A percentile compares a stretch with the other conserved stretches of the same genome.
Evolutionary conservation across 1,139 yeast genomes (phyloP).

Genomic region (Candida sanyaensis): DNA sequence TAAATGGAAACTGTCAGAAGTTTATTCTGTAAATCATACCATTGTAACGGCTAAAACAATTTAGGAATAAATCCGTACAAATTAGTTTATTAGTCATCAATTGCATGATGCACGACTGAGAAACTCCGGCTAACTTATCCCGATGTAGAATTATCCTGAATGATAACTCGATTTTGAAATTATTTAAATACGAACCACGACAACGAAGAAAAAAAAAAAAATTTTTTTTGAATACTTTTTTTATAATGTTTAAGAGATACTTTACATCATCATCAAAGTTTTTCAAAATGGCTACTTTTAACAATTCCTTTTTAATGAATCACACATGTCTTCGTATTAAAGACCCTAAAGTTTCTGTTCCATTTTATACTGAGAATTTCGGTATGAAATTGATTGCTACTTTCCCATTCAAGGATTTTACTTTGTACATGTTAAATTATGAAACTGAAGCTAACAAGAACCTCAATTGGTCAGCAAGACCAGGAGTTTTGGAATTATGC

Average conservation of each 20-base stretch:
- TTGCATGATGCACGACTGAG: background rate
- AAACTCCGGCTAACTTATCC: background rate
- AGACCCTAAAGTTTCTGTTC: slow-evolving; percentile 72
- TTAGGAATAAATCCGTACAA: too few relatives aligned
- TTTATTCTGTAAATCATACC: background rate
- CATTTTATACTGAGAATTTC: slow-evolving; percentile 73
- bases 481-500: slow-evolving; percentile 82
- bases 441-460: slow-evolving; percentile 46
- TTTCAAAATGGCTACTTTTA: slow-evolving; percentile 30
- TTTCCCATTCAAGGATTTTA: slow-evolving; percentile 58
- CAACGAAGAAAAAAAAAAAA: background rate
- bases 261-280: slow-evolving; percentile 2
- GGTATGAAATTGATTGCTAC: slow-evolving; percentile 67
- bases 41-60: background rate
- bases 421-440: slow-evolving; percentile 69
- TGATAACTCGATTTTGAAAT: background rate
- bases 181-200: background rate
- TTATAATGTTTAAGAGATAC: background rate
- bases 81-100: too few relatives aligned
- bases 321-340: slow-evolving; percentile 80
- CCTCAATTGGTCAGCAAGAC: slow-evolving; percentile 57
- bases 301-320: slow-evolving; percentile 51
- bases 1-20: background rate
- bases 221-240: background rate
- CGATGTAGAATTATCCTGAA: background rate